phyloP scores from a whole-genome alignment of 495 filamentous ascomycete genomes.

The Amorphotheca resinae region DNA sequence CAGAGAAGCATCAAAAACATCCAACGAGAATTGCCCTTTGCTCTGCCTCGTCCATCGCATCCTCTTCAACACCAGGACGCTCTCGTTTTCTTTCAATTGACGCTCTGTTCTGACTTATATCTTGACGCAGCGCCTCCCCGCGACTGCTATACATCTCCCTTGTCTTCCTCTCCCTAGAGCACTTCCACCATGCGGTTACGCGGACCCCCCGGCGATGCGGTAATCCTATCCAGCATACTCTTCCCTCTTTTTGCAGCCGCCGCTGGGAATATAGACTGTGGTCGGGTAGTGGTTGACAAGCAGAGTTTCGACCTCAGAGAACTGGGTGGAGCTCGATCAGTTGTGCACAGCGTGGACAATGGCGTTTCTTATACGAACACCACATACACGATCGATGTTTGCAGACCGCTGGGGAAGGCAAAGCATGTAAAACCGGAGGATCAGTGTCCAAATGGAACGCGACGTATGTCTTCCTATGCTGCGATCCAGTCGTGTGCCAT shows the following conservation, averaged over 20 bases:
- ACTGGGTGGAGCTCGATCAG: constrained; percentile 65
- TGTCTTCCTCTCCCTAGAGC: background rate
- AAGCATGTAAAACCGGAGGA: constrained; percentile 34
- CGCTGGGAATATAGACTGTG: constrained; percentile 48
- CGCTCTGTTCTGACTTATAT: too few relatives aligned
- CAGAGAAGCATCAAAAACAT: too few relatives aligned
- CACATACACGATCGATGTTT: constrained; percentile 85
- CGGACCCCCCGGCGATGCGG: constrained; percentile 12
- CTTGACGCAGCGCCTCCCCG: too few relatives aligned
- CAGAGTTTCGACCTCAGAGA: constrained; percentile 50
- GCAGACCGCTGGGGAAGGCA: constrained; percentile 45
- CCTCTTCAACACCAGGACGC: too few relatives aligned
- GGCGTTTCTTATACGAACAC: constrained; percentile 44
- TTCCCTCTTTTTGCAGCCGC: constrained; percentile 33
- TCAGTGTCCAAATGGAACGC: constrained; percentile 47
- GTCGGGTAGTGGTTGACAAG: constrained; percentile 41
- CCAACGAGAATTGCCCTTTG: too few relatives aligned
- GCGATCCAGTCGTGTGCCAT: background rate
- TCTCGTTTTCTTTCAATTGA: too few relatives aligned
- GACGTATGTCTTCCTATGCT: constrained; percentile 34
- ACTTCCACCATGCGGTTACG: constrained; percentile 19
- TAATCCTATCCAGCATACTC: constrained; percentile 31
- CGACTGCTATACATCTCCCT: too few relatives aligned
- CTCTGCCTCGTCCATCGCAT: too few relatives aligned
- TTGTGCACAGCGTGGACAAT: constrained; percentile 41